These are phyloP conservation scores for Epithemia pelagica DNA, from an alignment of 108 stramenopile species.

Conservation along the genomic window DNA sequence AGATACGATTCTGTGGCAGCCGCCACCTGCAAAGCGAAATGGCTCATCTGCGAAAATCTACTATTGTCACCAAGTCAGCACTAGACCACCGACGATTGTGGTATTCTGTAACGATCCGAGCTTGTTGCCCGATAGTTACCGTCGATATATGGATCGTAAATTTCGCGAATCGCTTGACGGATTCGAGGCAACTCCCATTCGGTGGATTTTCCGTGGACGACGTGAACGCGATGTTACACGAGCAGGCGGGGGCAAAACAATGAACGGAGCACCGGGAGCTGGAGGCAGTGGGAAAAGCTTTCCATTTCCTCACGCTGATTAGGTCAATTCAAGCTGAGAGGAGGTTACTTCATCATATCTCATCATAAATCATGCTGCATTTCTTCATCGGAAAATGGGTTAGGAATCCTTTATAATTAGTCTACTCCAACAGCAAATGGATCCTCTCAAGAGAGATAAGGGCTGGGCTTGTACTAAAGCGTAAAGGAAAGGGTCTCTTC, in stretches of 20 bases:
- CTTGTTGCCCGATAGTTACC: conserved; percentile 90
- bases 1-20: conserved; percentile 94
- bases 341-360: no score
- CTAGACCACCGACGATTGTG: conserved; percentile 90
- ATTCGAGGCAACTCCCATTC: conserved; percentile 92
- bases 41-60: conserved; percentile 91
- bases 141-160: conserved; percentile 92
- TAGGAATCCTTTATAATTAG: no score
- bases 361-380: no score
- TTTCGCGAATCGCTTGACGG: conserved; percentile 90
- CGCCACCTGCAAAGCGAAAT: conserved; percentile 83
- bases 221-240: conserved; percentile 76
- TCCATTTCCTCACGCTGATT: conserved; percentile 80
- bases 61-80: conserved; percentile 90
- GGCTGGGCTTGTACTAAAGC: no score
- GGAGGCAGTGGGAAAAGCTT: conserved; percentile 74
- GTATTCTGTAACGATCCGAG: conserved; percentile 93
- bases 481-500: no score
- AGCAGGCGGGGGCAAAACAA: conserved; percentile 28
- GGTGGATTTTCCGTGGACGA: conserved; percentile 92
- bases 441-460: no score
- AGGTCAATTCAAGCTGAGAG: no score
- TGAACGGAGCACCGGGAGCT: conserved; percentile 81
- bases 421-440: no score
- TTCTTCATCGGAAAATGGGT: no score